A percentile compares a stretch with the other conserved stretches of the same genome.
phyloP scores from a whole-genome alignment of 331 rosid genomes.

The Phaseolus coccineus region DNA sequence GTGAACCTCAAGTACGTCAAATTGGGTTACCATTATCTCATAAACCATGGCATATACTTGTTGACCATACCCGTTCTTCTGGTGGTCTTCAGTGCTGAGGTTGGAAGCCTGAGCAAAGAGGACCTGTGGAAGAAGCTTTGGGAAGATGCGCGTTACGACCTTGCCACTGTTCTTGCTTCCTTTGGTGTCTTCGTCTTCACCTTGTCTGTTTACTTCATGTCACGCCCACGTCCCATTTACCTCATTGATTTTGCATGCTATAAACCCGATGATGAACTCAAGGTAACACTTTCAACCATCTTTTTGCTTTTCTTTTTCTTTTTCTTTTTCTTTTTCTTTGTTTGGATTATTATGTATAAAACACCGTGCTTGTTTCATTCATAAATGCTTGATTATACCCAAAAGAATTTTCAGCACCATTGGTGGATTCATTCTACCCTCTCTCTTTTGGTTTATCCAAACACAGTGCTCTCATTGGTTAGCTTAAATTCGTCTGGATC shows the following conservation, averaged over 20 bases:
- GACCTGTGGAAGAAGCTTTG: slow-evolving; percentile 88
- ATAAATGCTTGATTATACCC: slow-evolving; percentile 4
- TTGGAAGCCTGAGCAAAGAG: slow-evolving; percentile 79
- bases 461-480: background rate
- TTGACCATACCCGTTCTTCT: slow-evolving; percentile 81
- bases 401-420: background rate
- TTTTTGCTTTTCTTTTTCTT: background rate
- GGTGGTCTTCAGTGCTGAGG: slow-evolving; percentile 86
- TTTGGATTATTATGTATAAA: too few species aligned
- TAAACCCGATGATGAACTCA: slow-evolving; percentile 73
- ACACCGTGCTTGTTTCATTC: background rate
- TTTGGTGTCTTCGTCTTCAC: slow-evolving; percentile 83
- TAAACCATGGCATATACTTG: slow-evolving; percentile 86
- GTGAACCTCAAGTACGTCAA: slow-evolving; percentile 96
- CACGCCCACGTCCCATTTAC: slow-evolving; percentile 86
- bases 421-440: background rate
- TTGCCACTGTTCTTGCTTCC: slow-evolving; percentile 80
- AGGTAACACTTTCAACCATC: slow-evolving; percentile 50
- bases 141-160: slow-evolving; percentile 85
- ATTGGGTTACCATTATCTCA: slow-evolving; percentile 87
- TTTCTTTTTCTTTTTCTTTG: too few species aligned
- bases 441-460: background rate
- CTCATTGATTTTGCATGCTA: slow-evolving; percentile 87
- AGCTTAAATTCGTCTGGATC: background rate
- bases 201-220: slow-evolving; percentile 86